Percentiles rank a stretch among this genome's conserved stretches.
phyloP scores from a whole-genome alignment of 1,284 basidiomycete genomes.

The Ceratobasidium sp. region DNA sequence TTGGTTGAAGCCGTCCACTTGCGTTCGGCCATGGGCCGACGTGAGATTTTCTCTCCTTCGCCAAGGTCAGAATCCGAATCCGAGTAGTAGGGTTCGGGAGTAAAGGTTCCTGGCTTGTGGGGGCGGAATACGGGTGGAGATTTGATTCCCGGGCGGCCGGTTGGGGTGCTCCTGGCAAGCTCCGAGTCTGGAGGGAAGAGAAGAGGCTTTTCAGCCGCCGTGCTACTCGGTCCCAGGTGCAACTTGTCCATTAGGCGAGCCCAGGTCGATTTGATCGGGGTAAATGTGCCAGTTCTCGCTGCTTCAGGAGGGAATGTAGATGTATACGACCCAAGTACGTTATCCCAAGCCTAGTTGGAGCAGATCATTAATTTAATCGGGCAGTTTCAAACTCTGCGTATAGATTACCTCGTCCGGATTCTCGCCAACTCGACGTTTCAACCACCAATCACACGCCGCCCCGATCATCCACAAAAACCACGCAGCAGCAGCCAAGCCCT shows the following conservation, averaged over 20 bases:
- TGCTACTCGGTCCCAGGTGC: neutral
- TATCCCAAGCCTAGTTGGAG: conserved; percentile 71
- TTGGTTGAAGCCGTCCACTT: conserved; percentile 39
- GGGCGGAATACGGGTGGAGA: conserved; percentile 27
- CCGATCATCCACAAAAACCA: conserved; percentile 67
- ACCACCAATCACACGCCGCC: conserved; percentile 65
- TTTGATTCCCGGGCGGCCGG: neutral
- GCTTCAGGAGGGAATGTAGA: conserved; percentile 61
- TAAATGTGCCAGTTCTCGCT: conserved; percentile 61
- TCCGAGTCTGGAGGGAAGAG: conserved; percentile 46
- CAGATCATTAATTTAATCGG: neutral
- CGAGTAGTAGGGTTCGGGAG: conserved; percentile 25
- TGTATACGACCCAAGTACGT: conserved; percentile 70
- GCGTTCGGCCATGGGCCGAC: neutral
- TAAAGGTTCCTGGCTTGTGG: conserved; percentile 2
- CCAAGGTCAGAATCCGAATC: conserved; percentile 29
- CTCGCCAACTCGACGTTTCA: conserved; percentile 68
- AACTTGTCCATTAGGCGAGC: conserved; percentile 59
- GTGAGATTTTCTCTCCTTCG: conserved; percentile 1
- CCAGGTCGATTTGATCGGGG: conserved; percentile 67
- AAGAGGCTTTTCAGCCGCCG: conserved; percentile 40
- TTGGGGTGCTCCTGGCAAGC: conserved; percentile 19
- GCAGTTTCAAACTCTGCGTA: neutral
- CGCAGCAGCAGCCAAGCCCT: conserved; percentile 69
- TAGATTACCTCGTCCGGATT: conserved; percentile 72